Percentiles rank a stretch among this genome's conserved stretches.
Conservation (phyloP, 1,139 yeast species). For the Yamadazyma trypodendri region DNA sequence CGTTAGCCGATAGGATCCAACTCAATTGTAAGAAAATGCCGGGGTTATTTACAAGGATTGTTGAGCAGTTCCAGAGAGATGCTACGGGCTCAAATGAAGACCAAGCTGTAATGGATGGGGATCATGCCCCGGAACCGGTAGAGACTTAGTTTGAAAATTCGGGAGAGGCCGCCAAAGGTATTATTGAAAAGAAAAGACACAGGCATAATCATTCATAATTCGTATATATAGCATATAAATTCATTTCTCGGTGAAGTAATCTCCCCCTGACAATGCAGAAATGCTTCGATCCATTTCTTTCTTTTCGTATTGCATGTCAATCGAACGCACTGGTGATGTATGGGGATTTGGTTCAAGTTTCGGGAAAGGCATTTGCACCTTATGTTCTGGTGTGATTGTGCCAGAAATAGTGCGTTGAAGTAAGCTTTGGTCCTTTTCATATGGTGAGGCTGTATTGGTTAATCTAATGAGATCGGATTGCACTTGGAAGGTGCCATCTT, state of each 20-base stretch:
- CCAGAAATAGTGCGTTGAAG: slow-evolving; percentile 5
- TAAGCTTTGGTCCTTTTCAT: background rate
- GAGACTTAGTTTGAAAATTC: too few species aligned
- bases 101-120: slow-evolving; percentile 1
- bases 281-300: slow-evolving; percentile 3
- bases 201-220: too few species aligned
- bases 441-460: background rate
- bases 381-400: slow-evolving; percentile 16
- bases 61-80: slow-evolving; percentile 8
- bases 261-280: too few species aligned
- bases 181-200: too few species aligned
- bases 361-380: slow-evolving; percentile 14
- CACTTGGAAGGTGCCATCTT: slow-evolving; percentile 12
- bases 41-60: slow-evolving; percentile 26
- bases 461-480: slow-evolving; percentile 5
- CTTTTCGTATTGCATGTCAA: slow-evolving; percentile 2
- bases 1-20: slow-evolving; percentile 36
- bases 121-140: background rate
- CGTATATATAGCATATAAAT: too few species aligned
- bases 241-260: too few species aligned
- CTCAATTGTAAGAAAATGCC: slow-evolving; percentile 54
- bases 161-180: too few species aligned
- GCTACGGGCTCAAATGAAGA: too few species aligned
- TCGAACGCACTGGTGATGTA: slow-evolving; percentile 10
- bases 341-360: slow-evolving; percentile 5